Evolutionary conservation across 257 asterid genomes (phyloP), one percentile per base, ranked within the genome.

Genomic region (Ehretia macrophylla): DNA sequence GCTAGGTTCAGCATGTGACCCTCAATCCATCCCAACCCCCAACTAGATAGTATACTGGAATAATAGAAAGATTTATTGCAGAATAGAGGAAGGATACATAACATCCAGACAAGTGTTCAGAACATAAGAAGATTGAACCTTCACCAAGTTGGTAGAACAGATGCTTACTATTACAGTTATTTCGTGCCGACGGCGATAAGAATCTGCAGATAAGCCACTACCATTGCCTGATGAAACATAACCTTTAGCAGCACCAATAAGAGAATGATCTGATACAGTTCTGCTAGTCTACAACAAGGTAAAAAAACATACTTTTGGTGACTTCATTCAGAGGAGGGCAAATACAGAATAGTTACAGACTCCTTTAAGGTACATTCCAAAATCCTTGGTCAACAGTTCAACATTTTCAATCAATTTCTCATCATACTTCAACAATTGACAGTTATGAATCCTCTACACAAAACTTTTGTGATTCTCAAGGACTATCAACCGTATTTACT

Each of bases 151-250:
- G 48, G 51, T 21, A 56, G 50, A 49, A 39, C 0, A 64, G 70
- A 66, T 58, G 57, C 95, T 78, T 77, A 89, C 99, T 3, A 84
- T 66, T 17, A 93, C 95, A 50, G 89, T 65, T 66, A 93, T 89
- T 77, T 93, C 99, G 75, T 93, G 97, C 64, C 56, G 78, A 16
- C 68, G 79, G 18, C 95, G 79, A 72, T 86, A 93, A 11, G 88
- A 67, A 55, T 89, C 97, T 0, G 84, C 79, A 5, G 96, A 83
- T 65, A 80, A 11, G 51, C 68, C 73, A 67, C 66, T 80, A 19
- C 79, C 92, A 32, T 67, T 80, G 46, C 51, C 59, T 51, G 79
- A 63, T 39, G 77, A 60, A 22, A 64, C 32, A 70, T 63, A 37
- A 27, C 78, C 83, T 57, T 77, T 84, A 32, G 79, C 35, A 55